Evolutionary conservation across 2,329 filamentous ascomycete species (phyloP), one percentile per base, ranked within the genome.

Genomic region (Biscogniauxia mediterranea): DNA sequence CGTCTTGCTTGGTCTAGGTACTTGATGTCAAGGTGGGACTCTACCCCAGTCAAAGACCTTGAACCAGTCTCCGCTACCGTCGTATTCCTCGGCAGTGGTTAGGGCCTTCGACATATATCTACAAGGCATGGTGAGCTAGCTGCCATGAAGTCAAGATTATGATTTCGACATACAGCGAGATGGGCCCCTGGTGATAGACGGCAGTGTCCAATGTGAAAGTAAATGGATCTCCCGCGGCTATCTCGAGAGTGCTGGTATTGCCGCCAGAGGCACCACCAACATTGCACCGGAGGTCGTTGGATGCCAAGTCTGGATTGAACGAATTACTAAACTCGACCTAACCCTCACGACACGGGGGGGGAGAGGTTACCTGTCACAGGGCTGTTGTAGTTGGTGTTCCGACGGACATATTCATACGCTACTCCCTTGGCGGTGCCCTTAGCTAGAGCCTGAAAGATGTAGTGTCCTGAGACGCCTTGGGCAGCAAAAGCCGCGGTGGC

Each of bases 351-450:
- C 26, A 38, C 3, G 38, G 38, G 13, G 11, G 21, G 19, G 62
- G 13, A 46, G 19, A 19, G 62, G 60, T 52, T 57, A 71, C 71
- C 72, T 11, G 76, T 78, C 5, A 81, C 79, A 7, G 79, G 79
- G 9, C 77, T 80, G 73, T 81, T 81, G 66, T 77, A 73, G 75
- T 81, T 82, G 57, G 73, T 78, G 73, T 81, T 81, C 56, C 72
- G 73, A 25, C 80, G 76, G 62, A 82, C 71, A 65, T 75, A 74
- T 61, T 78, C 68, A 62, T 74, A 79, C 5, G 71, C 60, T 50
- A 63, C 65, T 42, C 71, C 75, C 64, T 74, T 74, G 19, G 65
- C 65, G 17, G 68, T 69, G 5, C 74, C 77, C 55, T 74, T 70
- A 8, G 68, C 63, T 46, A 79, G 64, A 32, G 76, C 66, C 62